phyloP scores from a whole-genome alignment of 2,329 filamentous ascomycete species.

The Uncinocarpus reesii region DNA sequence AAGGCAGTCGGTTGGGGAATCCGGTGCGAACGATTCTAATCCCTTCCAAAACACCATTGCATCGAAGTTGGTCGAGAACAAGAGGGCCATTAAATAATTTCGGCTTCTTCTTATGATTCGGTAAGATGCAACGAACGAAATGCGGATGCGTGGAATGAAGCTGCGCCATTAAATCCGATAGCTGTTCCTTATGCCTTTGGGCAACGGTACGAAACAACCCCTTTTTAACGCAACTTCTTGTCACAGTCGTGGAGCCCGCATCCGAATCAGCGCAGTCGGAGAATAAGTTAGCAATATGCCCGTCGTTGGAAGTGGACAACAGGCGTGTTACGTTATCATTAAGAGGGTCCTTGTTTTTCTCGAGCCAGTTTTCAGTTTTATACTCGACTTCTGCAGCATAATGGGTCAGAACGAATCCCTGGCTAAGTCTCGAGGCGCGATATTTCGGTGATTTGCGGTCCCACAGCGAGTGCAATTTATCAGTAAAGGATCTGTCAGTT shows the following conservation, averaged over 20 bases:
- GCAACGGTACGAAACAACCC: conserved; percentile 94
- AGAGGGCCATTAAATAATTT: conserved; percentile 85
- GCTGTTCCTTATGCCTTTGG: conserved; percentile 92
- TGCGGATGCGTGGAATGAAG: conserved; percentile 94
- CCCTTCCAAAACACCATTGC: conserved; percentile 97
- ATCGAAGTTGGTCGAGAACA: conserved; percentile 94
- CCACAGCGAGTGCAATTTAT: conserved; percentile 95
- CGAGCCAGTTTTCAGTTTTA: conserved; percentile 84
- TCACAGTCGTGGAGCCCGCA: conserved; percentile 58
- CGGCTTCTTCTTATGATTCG: conserved; percentile 93
- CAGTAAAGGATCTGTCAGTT: conserved; percentile 91
- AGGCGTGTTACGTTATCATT: conserved; percentile 94
- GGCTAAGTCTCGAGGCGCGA: conserved; percentile 70
- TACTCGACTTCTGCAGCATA: conserved; percentile 98
- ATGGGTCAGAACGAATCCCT: conserved; percentile 92
- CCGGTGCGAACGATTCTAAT: conserved; percentile 95
- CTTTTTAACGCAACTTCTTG: conserved; percentile 80
- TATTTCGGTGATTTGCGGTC: conserved; percentile 94
- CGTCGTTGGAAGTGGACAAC: conserved; percentile 69
- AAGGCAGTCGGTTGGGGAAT: conserved; percentile 86
- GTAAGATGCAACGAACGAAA: conserved; percentile 94
- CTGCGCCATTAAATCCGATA: conserved; percentile 92
- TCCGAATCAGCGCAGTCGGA: conserved; percentile 75
- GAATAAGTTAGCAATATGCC: conserved; percentile 76
- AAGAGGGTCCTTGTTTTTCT: conserved; percentile 97